phyloP scores from a whole-genome alignment of 345 rosid species.

The Syzygium aqueum region DNA sequence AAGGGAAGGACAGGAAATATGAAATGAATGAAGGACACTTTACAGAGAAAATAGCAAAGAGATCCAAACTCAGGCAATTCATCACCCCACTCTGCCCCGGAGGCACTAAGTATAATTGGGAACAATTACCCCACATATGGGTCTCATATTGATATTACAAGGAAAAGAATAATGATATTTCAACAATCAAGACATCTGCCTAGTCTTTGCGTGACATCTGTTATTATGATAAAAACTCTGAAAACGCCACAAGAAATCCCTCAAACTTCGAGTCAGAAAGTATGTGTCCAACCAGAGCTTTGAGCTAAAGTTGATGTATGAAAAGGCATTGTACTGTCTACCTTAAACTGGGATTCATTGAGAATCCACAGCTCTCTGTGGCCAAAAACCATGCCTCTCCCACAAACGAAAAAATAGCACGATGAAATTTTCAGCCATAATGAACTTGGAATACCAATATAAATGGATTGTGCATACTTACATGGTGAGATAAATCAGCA shows the following conservation, averaged over 20 bases:
- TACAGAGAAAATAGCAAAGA: not conserved
- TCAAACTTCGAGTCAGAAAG: not conserved
- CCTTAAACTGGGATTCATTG: not conserved
- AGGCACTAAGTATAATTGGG: not conserved
- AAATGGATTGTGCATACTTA: constrained; percentile 19
- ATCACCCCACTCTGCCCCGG: not conserved
- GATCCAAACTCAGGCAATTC: not conserved
- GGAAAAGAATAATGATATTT: not conserved
- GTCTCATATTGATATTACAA: not conserved
- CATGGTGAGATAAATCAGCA: constrained; percentile 99
- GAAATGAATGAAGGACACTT: not conserved
- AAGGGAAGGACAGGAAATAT: not conserved
- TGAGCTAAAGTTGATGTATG: not conserved
- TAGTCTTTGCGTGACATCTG: not conserved
- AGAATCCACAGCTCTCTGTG: not conserved
- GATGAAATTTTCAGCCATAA: not conserved
- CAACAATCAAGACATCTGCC: not conserved
- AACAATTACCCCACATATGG: not conserved
- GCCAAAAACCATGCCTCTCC: not conserved
- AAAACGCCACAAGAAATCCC: not conserved
- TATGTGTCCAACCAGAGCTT: not conserved
- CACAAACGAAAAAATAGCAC: not conserved
- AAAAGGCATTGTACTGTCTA: not conserved
- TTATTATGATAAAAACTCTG: not conserved
- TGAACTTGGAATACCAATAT: not conserved